These are phyloP conservation scores for Sarocladiaceae sp. DNA, from an alignment of 2,329 filamentous ascomycete genomes.

Conservation along the genomic window DNA sequence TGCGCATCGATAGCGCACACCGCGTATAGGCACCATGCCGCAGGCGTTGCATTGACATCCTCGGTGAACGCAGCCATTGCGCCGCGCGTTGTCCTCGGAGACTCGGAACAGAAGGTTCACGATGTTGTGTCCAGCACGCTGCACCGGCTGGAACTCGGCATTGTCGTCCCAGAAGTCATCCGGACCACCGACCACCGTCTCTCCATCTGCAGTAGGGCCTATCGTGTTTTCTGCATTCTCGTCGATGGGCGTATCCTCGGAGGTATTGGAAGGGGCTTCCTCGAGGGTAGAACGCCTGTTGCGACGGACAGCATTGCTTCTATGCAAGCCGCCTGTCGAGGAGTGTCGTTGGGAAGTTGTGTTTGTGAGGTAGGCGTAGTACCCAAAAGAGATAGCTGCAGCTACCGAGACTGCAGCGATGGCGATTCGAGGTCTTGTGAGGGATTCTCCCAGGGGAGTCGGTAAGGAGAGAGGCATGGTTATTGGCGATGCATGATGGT, in stretches of 20 bases:
- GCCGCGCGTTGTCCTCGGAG: conserved; percentile 82
- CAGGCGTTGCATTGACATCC: conserved; percentile 91
- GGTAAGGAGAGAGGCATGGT: conserved; percentile 19
- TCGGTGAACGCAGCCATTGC: conserved; percentile 85
- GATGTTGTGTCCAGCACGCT: conserved; percentile 66
- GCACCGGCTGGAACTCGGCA: conserved; percentile 30
- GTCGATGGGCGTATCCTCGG: conserved; percentile 23
- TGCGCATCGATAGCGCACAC: conserved; percentile 86
- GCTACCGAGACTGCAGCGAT: conserved; percentile 50
- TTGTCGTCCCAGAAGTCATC: conserved; percentile 48
- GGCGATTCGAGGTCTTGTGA: conserved; percentile 48
- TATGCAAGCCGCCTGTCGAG: conserved; percentile 34
- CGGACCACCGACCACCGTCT: conserved; percentile 28
- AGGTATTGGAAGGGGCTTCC: background rate
- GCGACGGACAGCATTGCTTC: conserved; percentile 62
- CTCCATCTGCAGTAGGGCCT: conserved; percentile 26
- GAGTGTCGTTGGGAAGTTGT: conserved; percentile 18
- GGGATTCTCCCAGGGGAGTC: conserved; percentile 44
- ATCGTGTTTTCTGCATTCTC: conserved; percentile 28
- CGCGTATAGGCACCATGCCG: conserved; percentile 79
- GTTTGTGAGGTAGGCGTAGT: conserved; percentile 46
- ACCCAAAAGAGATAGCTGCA: conserved; percentile 51
- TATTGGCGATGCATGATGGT: conserved; percentile 22
- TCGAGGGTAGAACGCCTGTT: conserved; percentile 12
- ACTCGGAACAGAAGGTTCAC: conserved; percentile 85